Evolutionary conservation across 129 eudicot genomes (phyloP).

Genomic region (Apium graveolens): DNA sequence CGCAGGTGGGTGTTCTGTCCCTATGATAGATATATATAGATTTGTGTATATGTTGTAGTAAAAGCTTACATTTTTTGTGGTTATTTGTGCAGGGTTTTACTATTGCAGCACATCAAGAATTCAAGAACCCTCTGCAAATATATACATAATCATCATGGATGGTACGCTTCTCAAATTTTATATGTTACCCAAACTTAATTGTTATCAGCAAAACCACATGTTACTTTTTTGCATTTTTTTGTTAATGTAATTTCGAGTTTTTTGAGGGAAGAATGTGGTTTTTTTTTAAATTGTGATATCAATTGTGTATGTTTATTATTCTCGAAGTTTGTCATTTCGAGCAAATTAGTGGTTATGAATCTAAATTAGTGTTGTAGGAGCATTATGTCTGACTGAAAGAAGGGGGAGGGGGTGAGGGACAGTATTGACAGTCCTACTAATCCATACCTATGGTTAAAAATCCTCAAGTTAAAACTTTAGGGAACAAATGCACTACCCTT

Average conservation of each 20-base stretch:
- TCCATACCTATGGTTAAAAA: too few relatives aligned
- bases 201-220: too few relatives aligned
- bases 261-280: too few relatives aligned
- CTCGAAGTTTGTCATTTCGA: not conserved
- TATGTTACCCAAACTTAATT: too few relatives aligned
- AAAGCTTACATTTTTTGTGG: not conserved
- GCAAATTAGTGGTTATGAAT: not conserved
- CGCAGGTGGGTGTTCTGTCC: not conserved
- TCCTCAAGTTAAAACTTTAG: not conserved
- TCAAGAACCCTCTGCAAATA: not conserved
- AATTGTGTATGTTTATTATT: not conserved
- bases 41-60: not conserved
- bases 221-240: too few relatives aligned
- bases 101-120: slow-evolving; percentile 2
- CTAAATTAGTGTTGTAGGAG: not conserved
- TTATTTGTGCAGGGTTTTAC: not conserved
- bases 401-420: not conserved
- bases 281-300: not conserved
- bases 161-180: not conserved
- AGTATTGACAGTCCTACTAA: not conserved
- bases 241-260: not conserved
- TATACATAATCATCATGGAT: not conserved
- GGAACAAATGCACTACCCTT: not conserved
- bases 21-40: not conserved
- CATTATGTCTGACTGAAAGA: not conserved